Percentiles rank a stretch among this genome's conserved stretches.
phyloP scores from a whole-genome alignment of 257 asterid species.

The Plantago major region DNA sequence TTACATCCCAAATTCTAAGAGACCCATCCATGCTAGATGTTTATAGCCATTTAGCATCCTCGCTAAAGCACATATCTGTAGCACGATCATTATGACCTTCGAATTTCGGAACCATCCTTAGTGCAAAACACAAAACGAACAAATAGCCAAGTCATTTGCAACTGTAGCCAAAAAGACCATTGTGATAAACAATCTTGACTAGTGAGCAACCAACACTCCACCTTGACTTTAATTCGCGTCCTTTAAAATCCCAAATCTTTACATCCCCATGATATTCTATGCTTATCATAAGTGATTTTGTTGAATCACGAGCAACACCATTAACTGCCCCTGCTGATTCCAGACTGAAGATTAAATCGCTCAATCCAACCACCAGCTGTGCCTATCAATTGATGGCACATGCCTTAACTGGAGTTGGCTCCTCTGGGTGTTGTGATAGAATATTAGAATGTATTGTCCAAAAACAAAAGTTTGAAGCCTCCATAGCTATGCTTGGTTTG shows the following conservation, averaged over 20 bases:
- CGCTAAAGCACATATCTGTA: constrained; percentile 82
- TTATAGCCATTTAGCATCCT: constrained; percentile 92
- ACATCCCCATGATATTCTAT: constrained; percentile 80
- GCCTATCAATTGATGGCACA: constrained; percentile 82
- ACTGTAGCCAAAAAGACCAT: constrained; percentile 69
- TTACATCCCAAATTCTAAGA: constrained; percentile 83
- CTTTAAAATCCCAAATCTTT: constrained; percentile 85
- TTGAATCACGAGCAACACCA: constrained; percentile 80
- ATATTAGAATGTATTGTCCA: constrained; percentile 56
- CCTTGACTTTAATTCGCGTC: constrained; percentile 50
- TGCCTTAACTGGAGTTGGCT: constrained; percentile 69
- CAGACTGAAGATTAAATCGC: constrained; percentile 92
- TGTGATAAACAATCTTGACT: constrained; percentile 69
- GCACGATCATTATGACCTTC: constrained; percentile 86
- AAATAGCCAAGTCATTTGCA: constrained; percentile 78
- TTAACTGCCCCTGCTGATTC: constrained; percentile 77
- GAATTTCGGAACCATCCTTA: constrained; percentile 76
- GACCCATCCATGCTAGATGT: constrained; percentile 95
- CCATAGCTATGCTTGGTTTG: constrained; percentile 78
- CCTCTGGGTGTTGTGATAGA: constrained; percentile 57
- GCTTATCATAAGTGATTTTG: constrained; percentile 72
- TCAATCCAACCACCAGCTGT: constrained; percentile 88
- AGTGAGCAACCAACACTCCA: constrained; percentile 65
- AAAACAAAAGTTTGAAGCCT: constrained; percentile 94
- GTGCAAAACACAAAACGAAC: constrained; percentile 72